phyloP scores from a whole-genome alignment of 192 early-diverging fungal species.

The Phlyctochytrium planicorne region DNA sequence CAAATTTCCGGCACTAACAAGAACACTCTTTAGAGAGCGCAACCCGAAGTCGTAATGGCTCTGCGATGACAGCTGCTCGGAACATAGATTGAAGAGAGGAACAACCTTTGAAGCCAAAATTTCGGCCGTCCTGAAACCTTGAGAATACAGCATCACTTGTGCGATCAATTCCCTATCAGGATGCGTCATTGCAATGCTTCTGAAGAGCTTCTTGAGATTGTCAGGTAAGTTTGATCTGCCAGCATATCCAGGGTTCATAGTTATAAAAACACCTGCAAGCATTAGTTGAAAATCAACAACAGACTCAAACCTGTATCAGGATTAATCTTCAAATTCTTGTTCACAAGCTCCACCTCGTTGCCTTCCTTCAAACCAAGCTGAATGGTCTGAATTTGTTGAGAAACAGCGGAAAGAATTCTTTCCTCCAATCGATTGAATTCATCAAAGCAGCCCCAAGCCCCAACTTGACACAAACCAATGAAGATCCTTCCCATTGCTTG shows the following conservation, averaged over 20 bases:
- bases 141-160: slow-evolving; percentile 99
- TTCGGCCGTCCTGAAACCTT: slow-evolving; percentile 98
- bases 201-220: slow-evolving; percentile 98
- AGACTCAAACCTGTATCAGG: slow-evolving; percentile 86
- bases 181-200: slow-evolving; percentile 98
- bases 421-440: slow-evolving; percentile 99
- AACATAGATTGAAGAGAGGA: slow-evolving; percentile 93
- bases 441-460: slow-evolving; percentile 99
- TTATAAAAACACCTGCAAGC: slow-evolving; percentile 76
- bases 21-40: slow-evolving; percentile 96
- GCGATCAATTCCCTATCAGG: slow-evolving; percentile 98
- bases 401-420: slow-evolving; percentile 96
- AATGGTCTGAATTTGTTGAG: slow-evolving; percentile 99
- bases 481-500: slow-evolving; percentile 99
- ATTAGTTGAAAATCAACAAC: slow-evolving; percentile 18
- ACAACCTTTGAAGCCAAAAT: slow-evolving; percentile 91
- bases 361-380: slow-evolving; percentile 86
- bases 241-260: slow-evolving; percentile 99
- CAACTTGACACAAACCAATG: slow-evolving; percentile 97
- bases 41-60: slow-evolving; percentile 99
- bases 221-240: slow-evolving; percentile 98
- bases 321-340: slow-evolving; percentile 82
- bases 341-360: slow-evolving; percentile 90
- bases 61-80: slow-evolving; percentile 92
- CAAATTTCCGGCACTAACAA: slow-evolving; percentile 98